Evolutionary conservation across 2,329 filamentous ascomycete genomes (phyloP).

Genomic region (Pseudogymnoascus sp.): DNA sequence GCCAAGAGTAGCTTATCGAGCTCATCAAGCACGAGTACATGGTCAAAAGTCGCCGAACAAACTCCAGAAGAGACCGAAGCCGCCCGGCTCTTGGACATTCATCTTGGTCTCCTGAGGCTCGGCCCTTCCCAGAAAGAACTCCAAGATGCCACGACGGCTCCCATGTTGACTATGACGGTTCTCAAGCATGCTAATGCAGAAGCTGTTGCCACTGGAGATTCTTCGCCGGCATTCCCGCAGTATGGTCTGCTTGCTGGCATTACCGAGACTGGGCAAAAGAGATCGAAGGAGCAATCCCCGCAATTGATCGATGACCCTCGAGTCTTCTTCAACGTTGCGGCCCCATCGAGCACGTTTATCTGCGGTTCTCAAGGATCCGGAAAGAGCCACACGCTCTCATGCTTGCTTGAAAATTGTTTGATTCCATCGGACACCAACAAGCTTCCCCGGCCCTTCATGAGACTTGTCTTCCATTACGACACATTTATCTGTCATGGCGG

Average conservation of each 20-base stretch:
- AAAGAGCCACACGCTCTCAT: constrained; percentile 53
- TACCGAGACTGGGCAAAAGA: constrained; percentile 9
- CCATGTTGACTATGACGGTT: constrained; percentile 21
- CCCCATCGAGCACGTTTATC: constrained; percentile 52
- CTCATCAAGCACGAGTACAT: neutral
- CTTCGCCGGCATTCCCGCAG: constrained; percentile 17
- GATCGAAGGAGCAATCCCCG: neutral
- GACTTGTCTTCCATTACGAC: constrained; percentile 50
- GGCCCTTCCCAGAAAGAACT: neutral
- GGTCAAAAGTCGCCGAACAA: neutral
- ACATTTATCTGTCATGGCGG: constrained; percentile 34
- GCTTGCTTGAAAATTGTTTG: constrained; percentile 44
- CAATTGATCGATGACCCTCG: constrained; percentile 20
- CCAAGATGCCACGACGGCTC: constrained; percentile 12
- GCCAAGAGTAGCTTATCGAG: neutral
- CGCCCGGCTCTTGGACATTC: neutral
- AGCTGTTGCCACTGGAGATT: neutral
- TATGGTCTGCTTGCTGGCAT: constrained; percentile 23
- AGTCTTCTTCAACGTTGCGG: constrained; percentile 45
- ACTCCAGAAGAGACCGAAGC: neutral
- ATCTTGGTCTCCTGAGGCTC: neutral
- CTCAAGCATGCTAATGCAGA: constrained; percentile 12
- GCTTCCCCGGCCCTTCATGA: constrained; percentile 41
- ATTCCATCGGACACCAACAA: constrained; percentile 32
- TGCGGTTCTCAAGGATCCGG: constrained; percentile 57